Evolutionary conservation across 495 filamentous ascomycete species (phyloP).

Genomic region (Xylaria curta): DNA sequence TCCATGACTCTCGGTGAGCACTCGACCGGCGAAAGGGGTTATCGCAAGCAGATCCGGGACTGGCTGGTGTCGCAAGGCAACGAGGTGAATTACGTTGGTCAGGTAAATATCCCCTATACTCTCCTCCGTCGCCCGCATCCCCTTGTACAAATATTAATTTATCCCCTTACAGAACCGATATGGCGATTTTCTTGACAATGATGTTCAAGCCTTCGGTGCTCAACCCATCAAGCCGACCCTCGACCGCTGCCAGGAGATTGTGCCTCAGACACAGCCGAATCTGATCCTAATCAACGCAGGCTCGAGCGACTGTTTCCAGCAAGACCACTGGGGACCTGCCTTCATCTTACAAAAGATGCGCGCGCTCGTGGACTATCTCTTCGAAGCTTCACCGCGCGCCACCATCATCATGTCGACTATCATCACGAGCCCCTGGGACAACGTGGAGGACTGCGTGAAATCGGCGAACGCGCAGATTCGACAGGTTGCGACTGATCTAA

Average conservation of each 20-base stretch:
- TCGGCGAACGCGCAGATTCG: slow-evolving; percentile 41
- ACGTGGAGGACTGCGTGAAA: slow-evolving; percentile 42
- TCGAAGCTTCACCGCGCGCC: slow-evolving; percentile 37
- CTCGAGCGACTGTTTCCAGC: slow-evolving; percentile 40
- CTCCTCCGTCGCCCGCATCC: slow-evolving; percentile 10
- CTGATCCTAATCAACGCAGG: slow-evolving; percentile 43
- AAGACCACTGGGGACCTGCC: slow-evolving; percentile 37
- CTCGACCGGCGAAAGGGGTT: slow-evolving; percentile 60
- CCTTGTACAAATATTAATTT: slow-evolving; percentile 26
- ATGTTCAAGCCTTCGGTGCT: slow-evolving; percentile 39
- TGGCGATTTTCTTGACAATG: slow-evolving; percentile 43
- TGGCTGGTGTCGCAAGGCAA: slow-evolving; percentile 43
- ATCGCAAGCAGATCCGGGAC: slow-evolving; percentile 53
- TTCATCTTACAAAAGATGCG: slow-evolving; percentile 37
- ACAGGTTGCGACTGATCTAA: slow-evolving; percentile 45
- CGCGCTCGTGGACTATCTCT: slow-evolving; percentile 38
- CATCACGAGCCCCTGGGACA: slow-evolving; percentile 39
- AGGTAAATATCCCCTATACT: slow-evolving; percentile 31
- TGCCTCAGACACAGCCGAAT: slow-evolving; percentile 39
- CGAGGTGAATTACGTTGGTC: slow-evolving; percentile 43
- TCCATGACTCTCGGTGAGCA: slow-evolving; percentile 63
- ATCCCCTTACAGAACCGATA: slow-evolving; percentile 36
- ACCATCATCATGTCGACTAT: slow-evolving; percentile 40
- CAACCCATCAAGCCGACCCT: slow-evolving; percentile 39
- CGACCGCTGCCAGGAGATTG: slow-evolving; percentile 34